Evolutionary conservation across 768 basidiomycete species (phyloP).

Genomic region (Psilocybe azurescens): DNA sequence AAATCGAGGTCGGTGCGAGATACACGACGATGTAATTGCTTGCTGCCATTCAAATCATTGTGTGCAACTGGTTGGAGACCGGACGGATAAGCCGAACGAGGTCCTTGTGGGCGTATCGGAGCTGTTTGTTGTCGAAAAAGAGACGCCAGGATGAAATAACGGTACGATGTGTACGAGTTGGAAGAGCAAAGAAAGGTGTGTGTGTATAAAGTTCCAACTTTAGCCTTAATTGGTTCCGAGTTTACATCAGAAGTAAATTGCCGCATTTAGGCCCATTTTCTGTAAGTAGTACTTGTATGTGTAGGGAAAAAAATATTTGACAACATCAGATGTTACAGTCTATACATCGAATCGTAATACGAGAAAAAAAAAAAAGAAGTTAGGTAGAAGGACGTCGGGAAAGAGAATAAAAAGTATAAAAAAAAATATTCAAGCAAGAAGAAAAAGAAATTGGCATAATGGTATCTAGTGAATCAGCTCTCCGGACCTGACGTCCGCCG

Average conservation of each 20-base stretch:
- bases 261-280: not conserved
- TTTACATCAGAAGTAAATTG: not conserved
- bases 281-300: not conserved
- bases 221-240: conserved; percentile 3
- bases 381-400: not conserved
- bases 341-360: conserved; percentile 4
- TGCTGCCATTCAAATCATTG: conserved; percentile 43
- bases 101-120: conserved; percentile 36
- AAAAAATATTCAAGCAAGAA: conserved; percentile 22
- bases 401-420: conserved; percentile 8
- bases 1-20: conserved; percentile 85
- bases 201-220: not conserved
- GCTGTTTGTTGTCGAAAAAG: conserved; percentile 61
- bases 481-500: conserved; percentile 71
- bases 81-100: conserved; percentile 37
- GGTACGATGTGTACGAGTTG: not conserved
- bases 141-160: conserved; percentile 63
- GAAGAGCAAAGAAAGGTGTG: not conserved
- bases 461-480: conserved; percentile 23
- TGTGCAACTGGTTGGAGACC: conserved; percentile 62
- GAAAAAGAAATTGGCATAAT: conserved; percentile 15
- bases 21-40: conserved; percentile 51
- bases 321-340: conserved; percentile 12
- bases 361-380: not conserved
- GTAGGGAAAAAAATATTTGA: not conserved